Evolutionary conservation across 768 basidiomycete genomes (phyloP), one percentile per base, ranked within the genome.

Genomic region (Trametes cingulata): DNA sequence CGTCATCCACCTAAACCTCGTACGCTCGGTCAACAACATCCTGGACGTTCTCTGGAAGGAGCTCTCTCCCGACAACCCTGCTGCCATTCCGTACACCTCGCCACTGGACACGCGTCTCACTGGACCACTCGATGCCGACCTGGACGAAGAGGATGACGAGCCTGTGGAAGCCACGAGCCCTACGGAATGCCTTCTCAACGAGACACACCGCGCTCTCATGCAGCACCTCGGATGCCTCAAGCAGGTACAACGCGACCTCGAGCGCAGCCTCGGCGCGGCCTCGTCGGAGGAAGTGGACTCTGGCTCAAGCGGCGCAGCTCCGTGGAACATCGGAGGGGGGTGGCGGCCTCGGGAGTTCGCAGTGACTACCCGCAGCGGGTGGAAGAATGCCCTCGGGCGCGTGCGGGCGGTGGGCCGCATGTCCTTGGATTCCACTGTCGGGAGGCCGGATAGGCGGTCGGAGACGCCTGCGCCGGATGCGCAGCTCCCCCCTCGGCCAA

Each of bases 1-100:
- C 15, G 88, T 93, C 58, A 85, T 93, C 58, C 85, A 88, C 64
- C 82, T 92, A 66, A 93, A 93, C 70, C 83, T 93, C 71, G 80
- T 91, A 53, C 85, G 88, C 67, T 90, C 89, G 62, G 80, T 90
- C 66, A 83, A 87, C 61, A 74, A 76, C 27, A 82, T 88, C 45
- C 76, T 90, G 20, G 81, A 87, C 49, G 74, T 82, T 40, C 75
- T 89, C 41, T 68, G 73, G 15, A 79, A 78, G 22, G 61, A 54
- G 46, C 45, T 63, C 27, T 27, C 65, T 33, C 25, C 49, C 24
- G 43, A 33, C 42, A 59, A 54, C 15, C 37, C 49, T 24, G 33
- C 19, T 10, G 22, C 36, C 3, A 56, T 52, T 3, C 22, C 58
- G 22, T 45, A 37, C 27, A 51, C 58, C 10, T 42, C 58, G 39